These are phyloP conservation scores for Pouteria glomerata DNA, from an alignment of 148 eudicot species.

Conservation along the genomic window DNA sequence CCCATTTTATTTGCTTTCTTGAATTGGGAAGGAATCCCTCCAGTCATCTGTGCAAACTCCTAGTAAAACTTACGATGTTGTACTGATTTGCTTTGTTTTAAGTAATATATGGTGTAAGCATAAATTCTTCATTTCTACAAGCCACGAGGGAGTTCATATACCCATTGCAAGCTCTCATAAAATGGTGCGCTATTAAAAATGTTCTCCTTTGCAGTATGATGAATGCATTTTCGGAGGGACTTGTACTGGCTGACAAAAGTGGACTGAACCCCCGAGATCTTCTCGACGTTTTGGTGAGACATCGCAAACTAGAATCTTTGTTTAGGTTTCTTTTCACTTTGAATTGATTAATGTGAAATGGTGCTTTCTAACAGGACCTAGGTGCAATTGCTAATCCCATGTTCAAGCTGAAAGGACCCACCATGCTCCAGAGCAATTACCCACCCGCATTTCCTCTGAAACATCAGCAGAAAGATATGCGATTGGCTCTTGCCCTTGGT, in stretches of 20 bases:
- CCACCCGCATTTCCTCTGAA: conserved; percentile 80
- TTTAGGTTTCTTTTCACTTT: background rate
- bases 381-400: conserved; percentile 84
- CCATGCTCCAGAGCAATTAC: conserved; percentile 59
- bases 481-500: conserved; percentile 82
- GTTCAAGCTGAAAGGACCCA: conserved; percentile 83
- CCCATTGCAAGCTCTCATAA: too few species aligned
- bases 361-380: conserved; percentile 45
- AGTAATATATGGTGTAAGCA: too few species aligned
- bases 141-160: too few species aligned
- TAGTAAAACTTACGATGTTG: background rate
- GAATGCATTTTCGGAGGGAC: conserved; percentile 93
- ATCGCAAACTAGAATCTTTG: background rate
- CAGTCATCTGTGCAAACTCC: background rate
- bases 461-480: conserved; percentile 91
- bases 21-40: background rate
- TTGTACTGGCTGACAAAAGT: conserved; percentile 80
- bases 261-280: conserved; percentile 61
- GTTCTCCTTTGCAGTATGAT: conserved; percentile 59
- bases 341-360: background rate
- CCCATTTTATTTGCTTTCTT: background rate
- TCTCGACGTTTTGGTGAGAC: conserved; percentile 67
- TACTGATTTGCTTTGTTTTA: too few species aligned
- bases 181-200: too few species aligned
- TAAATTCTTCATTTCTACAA: too few species aligned